phyloP scores from a whole-genome alignment of 129 eudicot species.

The Chrysanthemum seticuspe region DNA sequence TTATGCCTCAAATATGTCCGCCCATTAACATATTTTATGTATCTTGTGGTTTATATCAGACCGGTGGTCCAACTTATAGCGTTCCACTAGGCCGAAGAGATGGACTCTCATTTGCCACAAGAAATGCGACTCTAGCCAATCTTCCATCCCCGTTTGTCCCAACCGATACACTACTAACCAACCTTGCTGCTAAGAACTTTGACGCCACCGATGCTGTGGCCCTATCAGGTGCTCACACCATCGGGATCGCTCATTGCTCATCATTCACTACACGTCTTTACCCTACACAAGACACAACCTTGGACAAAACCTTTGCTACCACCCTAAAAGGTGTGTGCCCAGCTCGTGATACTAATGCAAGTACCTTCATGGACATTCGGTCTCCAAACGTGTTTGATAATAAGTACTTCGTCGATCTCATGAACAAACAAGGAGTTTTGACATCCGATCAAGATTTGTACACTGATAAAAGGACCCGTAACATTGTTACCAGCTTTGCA shows the following conservation, averaged over 20 bases:
- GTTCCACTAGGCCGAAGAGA: constrained; percentile 64
- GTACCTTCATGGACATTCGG: constrained; percentile 47
- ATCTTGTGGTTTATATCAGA: constrained; percentile 26
- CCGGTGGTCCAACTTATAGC: constrained; percentile 61
- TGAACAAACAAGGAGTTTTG: constrained; percentile 62
- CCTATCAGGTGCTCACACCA: constrained; percentile 75
- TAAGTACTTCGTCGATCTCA: constrained; percentile 60
- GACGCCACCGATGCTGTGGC: constrained; percentile 65
- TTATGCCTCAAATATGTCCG: too few species aligned
- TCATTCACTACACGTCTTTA: constrained; percentile 53
- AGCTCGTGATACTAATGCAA: constrained; percentile 30
- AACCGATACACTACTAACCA: constrained; percentile 37
- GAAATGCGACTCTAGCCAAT: constrained; percentile 48
- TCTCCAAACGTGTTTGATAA: constrained; percentile 70
- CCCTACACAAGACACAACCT: constrained; percentile 58
- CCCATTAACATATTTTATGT: too few species aligned
- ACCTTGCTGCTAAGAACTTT: constrained; percentile 37
- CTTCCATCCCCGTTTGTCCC: constrained; percentile 53
- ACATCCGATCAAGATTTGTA: constrained; percentile 65
- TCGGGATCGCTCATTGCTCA: constrained; percentile 54
- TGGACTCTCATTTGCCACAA: constrained; percentile 52
- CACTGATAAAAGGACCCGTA: constrained; percentile 50
- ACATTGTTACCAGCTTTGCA: constrained; percentile 59
- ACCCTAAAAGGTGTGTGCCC: constrained; percentile 50
- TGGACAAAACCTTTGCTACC: constrained; percentile 53